Base-by-base conservation (phyloP, 2,329 filamentous ascomycete genomes). In the Elsinoe batatas region DNA sequence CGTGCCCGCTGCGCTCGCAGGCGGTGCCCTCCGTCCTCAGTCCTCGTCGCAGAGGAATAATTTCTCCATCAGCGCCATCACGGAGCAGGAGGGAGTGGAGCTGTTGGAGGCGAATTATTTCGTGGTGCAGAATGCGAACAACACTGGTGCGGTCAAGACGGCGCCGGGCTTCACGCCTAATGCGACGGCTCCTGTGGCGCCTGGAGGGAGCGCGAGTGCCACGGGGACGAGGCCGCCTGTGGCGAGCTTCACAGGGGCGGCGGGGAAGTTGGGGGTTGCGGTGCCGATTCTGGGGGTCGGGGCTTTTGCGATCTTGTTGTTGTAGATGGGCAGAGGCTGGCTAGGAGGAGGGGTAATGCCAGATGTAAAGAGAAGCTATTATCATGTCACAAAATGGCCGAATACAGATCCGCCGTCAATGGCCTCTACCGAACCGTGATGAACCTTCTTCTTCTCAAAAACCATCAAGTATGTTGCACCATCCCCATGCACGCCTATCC, bases 21-120 rank as follows among this genome's bases (percentile, higher is more conserved):
- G 51, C 20, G 51, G 51, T 35, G 60, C 62, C 20, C 58, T 58
- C 11, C 59, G 58, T 1, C 53, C 57, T 10, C 58, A 59, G 30
- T 56, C 56, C 33, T 58, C 47, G 17, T 56, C 58, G 2, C 54
- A 57, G 10, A 59, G 40, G 15, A 60, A 61, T 30, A 57, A 61
- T 22, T 66, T 65, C 53, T 67, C 63, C 53, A 59, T 58, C 46
- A 56, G 63, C 1, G 40, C 50, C 8, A 64, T 62, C 2, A 56
- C 63, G 11, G 56, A 60, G 11, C 57, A 58, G 5, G 47, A 58
- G 8, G 58, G 61, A 18, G 63, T 63, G 3, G 46, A 44, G 13
- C 61, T 64, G 1, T 37, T 64, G 18, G 64, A 64, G 13, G 65
- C 64, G 1, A 67, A 65, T 33, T 66, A 64, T 47, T 58, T 64